Conservation (phyloP, 305 asterid genomes). For the Fraxinus albicans region DNA sequence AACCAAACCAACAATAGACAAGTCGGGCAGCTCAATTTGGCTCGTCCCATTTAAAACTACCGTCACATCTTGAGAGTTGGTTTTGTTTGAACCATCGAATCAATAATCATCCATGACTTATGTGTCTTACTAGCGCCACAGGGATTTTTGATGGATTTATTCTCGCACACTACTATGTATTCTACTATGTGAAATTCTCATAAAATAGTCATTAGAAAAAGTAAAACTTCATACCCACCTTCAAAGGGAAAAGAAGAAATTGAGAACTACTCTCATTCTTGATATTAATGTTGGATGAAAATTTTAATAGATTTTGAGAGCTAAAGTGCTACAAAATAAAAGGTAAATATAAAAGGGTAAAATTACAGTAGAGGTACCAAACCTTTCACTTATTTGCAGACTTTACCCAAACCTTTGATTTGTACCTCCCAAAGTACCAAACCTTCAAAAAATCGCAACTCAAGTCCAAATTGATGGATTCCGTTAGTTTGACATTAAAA, state of each 20-base stretch:
- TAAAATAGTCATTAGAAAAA: not conserved
- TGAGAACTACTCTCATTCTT: not conserved
- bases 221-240: not conserved
- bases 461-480: no score
- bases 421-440: no score
- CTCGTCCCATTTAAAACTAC: not conserved
- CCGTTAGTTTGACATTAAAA: no score
- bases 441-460: no score
- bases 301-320: no score
- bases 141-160: not conserved
- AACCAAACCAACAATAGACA: no score
- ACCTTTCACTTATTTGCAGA: no score
- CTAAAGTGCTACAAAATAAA: no score
- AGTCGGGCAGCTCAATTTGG: not conserved
- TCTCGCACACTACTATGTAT: not conserved
- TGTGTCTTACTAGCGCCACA: slow-evolving; percentile 1
- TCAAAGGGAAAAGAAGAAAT: not conserved
- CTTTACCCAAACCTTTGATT: no score
- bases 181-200: not conserved
- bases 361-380: no score
- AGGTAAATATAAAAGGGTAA: no score
- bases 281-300: no score
- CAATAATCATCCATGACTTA: slow-evolving; percentile 15
- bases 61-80: not conserved
- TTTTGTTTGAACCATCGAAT: not conserved